These are phyloP conservation scores for Leccinum subtestaceum DNA, from an alignment of 768 basidiomycete genomes.

Conservation along the genomic window DNA sequence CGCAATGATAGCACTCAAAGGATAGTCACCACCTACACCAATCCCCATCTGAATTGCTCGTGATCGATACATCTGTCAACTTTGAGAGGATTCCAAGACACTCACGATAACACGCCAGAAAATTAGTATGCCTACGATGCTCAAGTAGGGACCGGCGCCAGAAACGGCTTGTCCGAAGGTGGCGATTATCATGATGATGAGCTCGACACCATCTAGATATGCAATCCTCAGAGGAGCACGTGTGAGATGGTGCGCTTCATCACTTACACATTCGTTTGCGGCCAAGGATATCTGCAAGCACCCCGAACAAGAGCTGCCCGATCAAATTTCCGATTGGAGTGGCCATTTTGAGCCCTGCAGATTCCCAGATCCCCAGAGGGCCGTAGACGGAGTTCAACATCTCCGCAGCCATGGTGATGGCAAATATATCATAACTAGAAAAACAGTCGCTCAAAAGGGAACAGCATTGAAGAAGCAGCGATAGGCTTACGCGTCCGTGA, in stretches of 20 bases:
- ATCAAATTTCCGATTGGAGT: slow-evolving; percentile 71
- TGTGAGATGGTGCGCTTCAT: not conserved
- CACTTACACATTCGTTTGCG: slow-evolving; percentile 73
- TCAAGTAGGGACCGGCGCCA: slow-evolving; percentile 57
- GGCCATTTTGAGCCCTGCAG: slow-evolving; percentile 71
- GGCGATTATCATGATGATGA: slow-evolving; percentile 73
- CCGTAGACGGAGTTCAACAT: slow-evolving; percentile 82
- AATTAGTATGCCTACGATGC: slow-evolving; percentile 68
- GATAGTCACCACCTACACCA: slow-evolving; percentile 86
- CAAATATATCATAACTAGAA: slow-evolving; percentile 70
- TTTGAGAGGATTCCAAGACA: not conserved
- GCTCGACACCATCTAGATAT: slow-evolving; percentile 41
- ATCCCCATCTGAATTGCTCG: slow-evolving; percentile 59
- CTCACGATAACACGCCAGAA: slow-evolving; percentile 74
- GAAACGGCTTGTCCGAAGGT: slow-evolving; percentile 79
- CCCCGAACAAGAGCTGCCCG: slow-evolving; percentile 74
- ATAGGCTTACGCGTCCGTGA: slow-evolving; percentile 67
- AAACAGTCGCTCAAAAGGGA: not conserved
- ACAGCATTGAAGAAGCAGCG: not conserved
- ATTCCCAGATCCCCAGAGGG: slow-evolving; percentile 40
- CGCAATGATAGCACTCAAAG: slow-evolving; percentile 75
- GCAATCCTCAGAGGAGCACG: not conserved
- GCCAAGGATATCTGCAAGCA: slow-evolving; percentile 69
- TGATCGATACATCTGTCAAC: slow-evolving; percentile 8
- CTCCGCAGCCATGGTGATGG: slow-evolving; percentile 76